phyloP scores from a whole-genome alignment of 176 grass and related monocot species.

The Paspalum vaginatum region DNA sequence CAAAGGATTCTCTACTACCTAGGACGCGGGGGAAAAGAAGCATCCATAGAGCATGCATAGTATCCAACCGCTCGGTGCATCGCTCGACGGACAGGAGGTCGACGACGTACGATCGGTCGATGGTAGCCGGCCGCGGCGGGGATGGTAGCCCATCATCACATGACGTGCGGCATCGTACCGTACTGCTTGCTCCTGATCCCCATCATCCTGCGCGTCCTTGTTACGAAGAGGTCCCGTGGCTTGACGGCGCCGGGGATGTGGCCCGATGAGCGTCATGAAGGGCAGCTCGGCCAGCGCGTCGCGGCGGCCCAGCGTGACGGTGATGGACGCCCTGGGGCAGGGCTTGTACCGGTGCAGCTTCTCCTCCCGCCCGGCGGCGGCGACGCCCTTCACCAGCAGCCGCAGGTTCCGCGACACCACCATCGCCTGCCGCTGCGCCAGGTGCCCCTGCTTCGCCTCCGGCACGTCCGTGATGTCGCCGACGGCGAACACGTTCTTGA shows the following conservation, averaged over 20 bases:
- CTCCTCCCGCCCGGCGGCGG: constrained; percentile 19
- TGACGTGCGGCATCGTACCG: neutral
- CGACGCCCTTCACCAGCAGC: constrained; percentile 45
- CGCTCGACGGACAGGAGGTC: too few relatives aligned
- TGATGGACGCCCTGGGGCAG: constrained; percentile 16
- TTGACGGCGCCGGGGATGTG: constrained; percentile 59
- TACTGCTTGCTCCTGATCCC: constrained; percentile 27
- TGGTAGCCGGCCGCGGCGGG: too few relatives aligned
- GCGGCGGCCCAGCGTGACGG: constrained; percentile 56
- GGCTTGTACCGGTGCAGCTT: constrained; percentile 78
- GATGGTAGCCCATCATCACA: neutral
- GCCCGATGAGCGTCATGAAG: constrained; percentile 61
- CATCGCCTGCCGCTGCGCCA: constrained; percentile 65
- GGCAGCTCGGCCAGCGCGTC: constrained; percentile 72
- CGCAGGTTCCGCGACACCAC: constrained; percentile 69
- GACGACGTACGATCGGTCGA: too few relatives aligned
- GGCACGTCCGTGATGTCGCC: constrained; percentile 64
- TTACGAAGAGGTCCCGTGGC: constrained; percentile 55
- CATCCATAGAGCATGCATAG: too few relatives aligned
- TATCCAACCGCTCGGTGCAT: too few relatives aligned
- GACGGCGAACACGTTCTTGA: constrained; percentile 65
- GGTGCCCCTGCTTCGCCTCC: constrained; percentile 66
- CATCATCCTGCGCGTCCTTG: constrained; percentile 65
- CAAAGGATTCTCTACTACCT: too few relatives aligned
- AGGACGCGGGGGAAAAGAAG: too few relatives aligned